phyloP scores from a whole-genome alignment of 257 asterid species.

The Solanum virginianum region DNA sequence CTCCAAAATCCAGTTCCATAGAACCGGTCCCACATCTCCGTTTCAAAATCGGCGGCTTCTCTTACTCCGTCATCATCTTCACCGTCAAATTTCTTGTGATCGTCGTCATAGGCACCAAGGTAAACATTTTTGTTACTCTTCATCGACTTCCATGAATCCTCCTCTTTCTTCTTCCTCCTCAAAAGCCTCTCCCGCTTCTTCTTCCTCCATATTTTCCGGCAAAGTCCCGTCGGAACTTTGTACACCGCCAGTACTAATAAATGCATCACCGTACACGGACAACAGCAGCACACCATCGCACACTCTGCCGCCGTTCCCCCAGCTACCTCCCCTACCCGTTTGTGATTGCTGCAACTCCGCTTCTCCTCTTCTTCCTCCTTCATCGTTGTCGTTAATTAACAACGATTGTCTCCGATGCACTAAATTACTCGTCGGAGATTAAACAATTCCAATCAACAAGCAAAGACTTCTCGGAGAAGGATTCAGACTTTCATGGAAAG shows the following conservation, averaged over 20 bases:
- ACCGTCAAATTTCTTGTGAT: conserved; percentile 1
- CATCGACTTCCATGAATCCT: neutral
- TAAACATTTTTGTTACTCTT: neutral
- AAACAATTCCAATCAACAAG: neutral
- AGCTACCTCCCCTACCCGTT: conserved; percentile 52
- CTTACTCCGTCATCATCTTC: conserved; percentile 8
- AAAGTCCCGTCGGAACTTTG: conserved; percentile 66
- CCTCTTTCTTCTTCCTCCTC: conserved; percentile 10
- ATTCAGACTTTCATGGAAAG: neutral
- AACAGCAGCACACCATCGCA: conserved; percentile 86
- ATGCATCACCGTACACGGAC: conserved; percentile 51
- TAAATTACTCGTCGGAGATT: neutral
- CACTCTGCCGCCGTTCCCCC: conserved; percentile 79
- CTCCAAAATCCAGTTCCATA: conserved; percentile 81
- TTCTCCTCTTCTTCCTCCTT: neutral
- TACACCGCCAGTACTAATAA: conserved; percentile 49
- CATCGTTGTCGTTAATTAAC: neutral
- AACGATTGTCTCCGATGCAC: conserved; percentile 9
- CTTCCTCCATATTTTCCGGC: conserved; percentile 41
- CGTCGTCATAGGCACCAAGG: neutral
- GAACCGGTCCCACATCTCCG: conserved; percentile 65
- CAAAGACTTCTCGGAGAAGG: neutral
- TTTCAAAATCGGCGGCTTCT: conserved; percentile 24
- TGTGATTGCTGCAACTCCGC: conserved; percentile 5
- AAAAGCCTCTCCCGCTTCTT: conserved; percentile 26